Conservation (phyloP, 1,139 yeast species). For the Sugiyamaella xylanicola region DNA sequence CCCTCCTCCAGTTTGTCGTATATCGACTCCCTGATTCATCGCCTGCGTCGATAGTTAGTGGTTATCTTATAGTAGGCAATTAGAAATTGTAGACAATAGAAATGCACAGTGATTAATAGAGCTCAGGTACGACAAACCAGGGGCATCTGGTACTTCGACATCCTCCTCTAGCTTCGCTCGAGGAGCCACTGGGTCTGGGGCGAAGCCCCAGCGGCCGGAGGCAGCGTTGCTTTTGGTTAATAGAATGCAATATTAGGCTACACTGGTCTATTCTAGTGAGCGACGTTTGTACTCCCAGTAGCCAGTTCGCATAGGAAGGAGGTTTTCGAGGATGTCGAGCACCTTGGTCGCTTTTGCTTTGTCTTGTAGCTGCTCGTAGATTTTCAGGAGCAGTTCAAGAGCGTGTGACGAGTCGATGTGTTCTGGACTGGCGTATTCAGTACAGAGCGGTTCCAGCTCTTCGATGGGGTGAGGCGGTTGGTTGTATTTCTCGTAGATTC, state of each 20-base stretch:
- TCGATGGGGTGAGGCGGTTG: slow-evolving; percentile 35
- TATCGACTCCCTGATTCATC: too few species aligned
- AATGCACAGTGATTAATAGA: too few species aligned
- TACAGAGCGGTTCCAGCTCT: slow-evolving; percentile 51
- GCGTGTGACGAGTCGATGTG: slow-evolving; percentile 62
- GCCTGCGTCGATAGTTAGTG: too few species aligned
- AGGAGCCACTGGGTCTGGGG: not conserved
- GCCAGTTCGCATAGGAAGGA: slow-evolving; percentile 67
- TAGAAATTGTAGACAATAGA: too few species aligned
- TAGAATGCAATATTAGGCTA: not conserved
- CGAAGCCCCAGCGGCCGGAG: not conserved
- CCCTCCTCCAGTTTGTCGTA: too few species aligned
- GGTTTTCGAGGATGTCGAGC: slow-evolving; percentile 53
- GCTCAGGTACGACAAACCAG: too few species aligned
- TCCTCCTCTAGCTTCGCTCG: not conserved
- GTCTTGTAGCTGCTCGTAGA: slow-evolving; percentile 43
- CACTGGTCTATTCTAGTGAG: not conserved
- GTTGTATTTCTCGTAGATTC: slow-evolving; percentile 50
- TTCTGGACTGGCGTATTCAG: slow-evolving; percentile 43
- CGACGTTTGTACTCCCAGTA: slow-evolving; percentile 56
- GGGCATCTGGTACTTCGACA: not conserved
- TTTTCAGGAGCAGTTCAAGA: slow-evolving; percentile 61
- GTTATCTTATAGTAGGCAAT: too few species aligned
- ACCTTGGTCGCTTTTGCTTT: slow-evolving; percentile 47
- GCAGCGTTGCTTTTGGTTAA: too few species aligned